Conservation (phyloP, 176 grass and related monocot genomes). For the Oryza coarctata region DNA sequence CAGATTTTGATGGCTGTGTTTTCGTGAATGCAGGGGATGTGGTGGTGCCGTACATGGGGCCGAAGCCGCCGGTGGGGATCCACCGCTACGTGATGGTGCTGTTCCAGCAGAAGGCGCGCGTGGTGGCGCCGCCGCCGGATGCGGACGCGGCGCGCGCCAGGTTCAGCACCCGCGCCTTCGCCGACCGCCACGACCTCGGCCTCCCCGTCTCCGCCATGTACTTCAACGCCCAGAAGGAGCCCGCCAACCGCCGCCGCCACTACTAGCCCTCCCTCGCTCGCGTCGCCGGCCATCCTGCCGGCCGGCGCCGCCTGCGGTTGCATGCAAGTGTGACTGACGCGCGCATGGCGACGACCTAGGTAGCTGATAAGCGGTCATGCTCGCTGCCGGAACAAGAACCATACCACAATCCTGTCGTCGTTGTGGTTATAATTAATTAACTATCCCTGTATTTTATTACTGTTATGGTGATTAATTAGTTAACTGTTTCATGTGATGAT, state of each 20-base stretch:
- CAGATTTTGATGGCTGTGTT: no score
- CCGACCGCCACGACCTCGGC: conserved; percentile 54
- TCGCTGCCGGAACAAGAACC: no score
- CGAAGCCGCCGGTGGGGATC: conserved; percentile 64
- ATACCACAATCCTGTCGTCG: no score
- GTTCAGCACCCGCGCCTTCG: conserved; percentile 75
- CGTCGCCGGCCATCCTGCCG: no score
- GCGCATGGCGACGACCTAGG: no score
- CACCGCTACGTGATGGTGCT: conserved; percentile 75
- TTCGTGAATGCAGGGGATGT: conserved; percentile 44
- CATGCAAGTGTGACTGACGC: no score
- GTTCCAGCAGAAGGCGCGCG: conserved; percentile 63
- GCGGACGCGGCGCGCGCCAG: conserved; percentile 6
- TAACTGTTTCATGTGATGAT: no score
- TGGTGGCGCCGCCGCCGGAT: conserved; percentile 12
- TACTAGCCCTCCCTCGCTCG: not conserved
- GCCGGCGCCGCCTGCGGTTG: no score
- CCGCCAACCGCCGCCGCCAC: conserved; percentile 49
- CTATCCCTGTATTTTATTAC: no score
- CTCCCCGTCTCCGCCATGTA: conserved; percentile 65
- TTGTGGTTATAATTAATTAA: no score
- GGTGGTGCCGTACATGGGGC: conserved; percentile 66
- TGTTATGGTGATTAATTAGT: no score
- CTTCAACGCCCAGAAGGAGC: conserved; percentile 93
- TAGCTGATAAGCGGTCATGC: no score